These are phyloP conservation scores for Stereum hirsutum DNA, from an alignment of 1,284 basidiomycete genomes.

Conservation along the genomic window DNA sequence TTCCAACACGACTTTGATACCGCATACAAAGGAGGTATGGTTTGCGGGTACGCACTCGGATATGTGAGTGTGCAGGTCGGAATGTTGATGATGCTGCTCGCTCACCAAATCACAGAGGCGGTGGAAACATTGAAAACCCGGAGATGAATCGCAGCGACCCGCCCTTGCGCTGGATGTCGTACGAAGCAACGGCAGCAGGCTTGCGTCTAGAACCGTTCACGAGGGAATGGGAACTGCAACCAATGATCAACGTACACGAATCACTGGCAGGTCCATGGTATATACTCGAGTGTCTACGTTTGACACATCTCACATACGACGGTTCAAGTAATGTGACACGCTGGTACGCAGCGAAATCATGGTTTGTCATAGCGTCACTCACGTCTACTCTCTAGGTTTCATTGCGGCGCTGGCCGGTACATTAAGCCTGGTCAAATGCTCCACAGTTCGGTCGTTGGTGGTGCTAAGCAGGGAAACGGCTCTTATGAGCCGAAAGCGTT, in stretches of 20 bases:
- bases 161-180: conserved; percentile 13
- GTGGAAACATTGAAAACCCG: conserved; percentile 12
- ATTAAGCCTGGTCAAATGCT: background rate
- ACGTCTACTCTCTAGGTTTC: background rate
- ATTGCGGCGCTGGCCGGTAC: background rate
- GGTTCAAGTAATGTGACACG: conserved; percentile 10
- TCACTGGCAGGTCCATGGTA: conserved; percentile 16
- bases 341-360: background rate
- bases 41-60: conserved; percentile 17
- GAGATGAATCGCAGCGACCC: conserved; percentile 5
- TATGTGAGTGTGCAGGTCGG: conserved; percentile 9
- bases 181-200: conserved; percentile 10
- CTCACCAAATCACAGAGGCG: conserved; percentile 9
- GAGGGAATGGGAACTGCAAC: background rate
- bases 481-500: background rate
- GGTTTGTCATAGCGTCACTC: background rate
- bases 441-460: background rate
- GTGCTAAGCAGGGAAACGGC: background rate
- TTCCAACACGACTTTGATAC: background rate
- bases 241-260: conserved; percentile 7
- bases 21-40: conserved; percentile 15
- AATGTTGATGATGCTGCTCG: background rate
- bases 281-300: conserved; percentile 16
- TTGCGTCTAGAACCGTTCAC: conserved; percentile 2
- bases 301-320: conserved; percentile 18